phyloP scores from a whole-genome alignment of 371 early-diverging fungal species.

The Mortierella sp. region DNA sequence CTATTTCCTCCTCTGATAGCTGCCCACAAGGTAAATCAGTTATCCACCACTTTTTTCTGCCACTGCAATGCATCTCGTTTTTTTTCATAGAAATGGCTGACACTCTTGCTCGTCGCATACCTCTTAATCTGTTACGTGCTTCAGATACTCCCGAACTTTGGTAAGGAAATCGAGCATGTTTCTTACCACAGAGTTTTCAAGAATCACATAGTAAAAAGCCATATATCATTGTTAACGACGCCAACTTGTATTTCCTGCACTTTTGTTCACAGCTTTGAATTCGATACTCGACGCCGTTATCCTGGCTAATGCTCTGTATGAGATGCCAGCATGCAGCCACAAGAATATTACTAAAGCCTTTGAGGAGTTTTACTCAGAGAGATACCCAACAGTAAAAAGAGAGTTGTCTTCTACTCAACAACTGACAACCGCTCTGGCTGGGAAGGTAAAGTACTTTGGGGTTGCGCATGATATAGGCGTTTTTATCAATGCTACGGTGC shows the following conservation, averaged over 20 bases:
- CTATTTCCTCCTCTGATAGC: conserved; percentile 8
- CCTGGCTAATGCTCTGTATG: conserved; percentile 27
- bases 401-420: conserved; percentile 31
- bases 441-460: conserved; percentile 38
- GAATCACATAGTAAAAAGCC: too few relatives aligned
- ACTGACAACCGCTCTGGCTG: conserved; percentile 21
- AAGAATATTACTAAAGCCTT: conserved; percentile 28
- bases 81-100: neutral
- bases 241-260: too few relatives aligned
- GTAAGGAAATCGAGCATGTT: neutral
- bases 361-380: conserved; percentile 32
- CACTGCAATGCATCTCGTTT: neutral
- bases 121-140: neutral
- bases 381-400: conserved; percentile 17
- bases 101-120: neutral
- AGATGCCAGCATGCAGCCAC: conserved; percentile 18
- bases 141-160: conserved; percentile 27
- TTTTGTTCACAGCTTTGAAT: conserved; percentile 13
- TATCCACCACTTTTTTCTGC: too few relatives aligned
- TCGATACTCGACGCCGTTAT: conserved; percentile 36
- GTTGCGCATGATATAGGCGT: too few relatives aligned
- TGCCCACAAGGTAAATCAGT: conserved; percentile 24
- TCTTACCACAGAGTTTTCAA: neutral
- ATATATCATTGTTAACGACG: too few relatives aligned
- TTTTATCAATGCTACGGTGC: too few relatives aligned